Base-by-base conservation (phyloP, 1,139 yeast species). In the Fermentozyma sake region DNA sequence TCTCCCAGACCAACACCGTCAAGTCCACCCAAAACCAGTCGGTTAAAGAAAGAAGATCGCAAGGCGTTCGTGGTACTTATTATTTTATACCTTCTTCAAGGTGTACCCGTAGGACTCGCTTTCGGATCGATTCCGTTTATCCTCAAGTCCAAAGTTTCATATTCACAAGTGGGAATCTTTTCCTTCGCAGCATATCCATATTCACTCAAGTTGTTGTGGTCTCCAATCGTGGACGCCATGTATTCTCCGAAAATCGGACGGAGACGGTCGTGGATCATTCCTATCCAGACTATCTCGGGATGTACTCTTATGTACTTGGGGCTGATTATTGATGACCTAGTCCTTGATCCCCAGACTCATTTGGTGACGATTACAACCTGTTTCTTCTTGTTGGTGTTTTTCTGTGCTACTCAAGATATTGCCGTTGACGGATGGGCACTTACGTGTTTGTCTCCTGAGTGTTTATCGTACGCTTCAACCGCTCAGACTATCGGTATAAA, bases 391-490 rank as follows among this genome's bases (percentile, higher is more conserved):
- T 60, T 93, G 34, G 91, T 91, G 23, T 75, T 91, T 34, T 66
- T 91, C 34, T 89, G 96, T 59, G 97, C 98, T 3, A 91, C 99
- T 0, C 98, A 91, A 54, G 99, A 91, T 52, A 91, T 91, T 31
- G 97, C 98, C 1, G 98, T 91, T 10, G 99, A 91, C 57, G 98
- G 98, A 5, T 91, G 98, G 98, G 97, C 97, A 0, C 61, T 91
- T 48, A 91, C 96, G 1, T 76, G 91, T 28, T 63, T 91, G 30
- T 77, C 89, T 11, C 79, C 78, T 14, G 76, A 76, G 22, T 83
- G 94, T 12, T 63, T 91, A 33, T 79, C 94, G n/a, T 91, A 76
- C 58, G 98, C 98, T 0, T 84, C 95, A 4, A 91, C 98, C 0
- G 98, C 98, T 0, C 99, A 91, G 54, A 93, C 98, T 0, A 75